phyloP scores from a whole-genome alignment of 768 basidiomycete species.

The Suillus alpinus region DNA sequence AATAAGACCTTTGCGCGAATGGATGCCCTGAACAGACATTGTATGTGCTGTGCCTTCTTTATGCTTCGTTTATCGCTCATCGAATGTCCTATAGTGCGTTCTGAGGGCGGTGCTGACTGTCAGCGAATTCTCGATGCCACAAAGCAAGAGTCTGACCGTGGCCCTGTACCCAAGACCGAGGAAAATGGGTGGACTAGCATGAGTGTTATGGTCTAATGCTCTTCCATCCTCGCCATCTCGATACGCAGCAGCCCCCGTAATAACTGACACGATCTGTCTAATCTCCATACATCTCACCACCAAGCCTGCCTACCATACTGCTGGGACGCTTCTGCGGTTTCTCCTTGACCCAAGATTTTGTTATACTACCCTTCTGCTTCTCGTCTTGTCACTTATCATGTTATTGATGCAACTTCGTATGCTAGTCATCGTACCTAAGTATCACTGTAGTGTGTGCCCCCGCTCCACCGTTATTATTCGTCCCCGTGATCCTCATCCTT shows the following conservation, averaged over 20 bases:
- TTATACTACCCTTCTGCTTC: slow-evolving; percentile 6
- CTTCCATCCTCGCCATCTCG: slow-evolving; percentile 4
- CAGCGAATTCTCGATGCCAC: slow-evolving; percentile 38
- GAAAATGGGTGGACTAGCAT: slow-evolving; percentile 32
- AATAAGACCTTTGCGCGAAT: slow-evolving; percentile 90
- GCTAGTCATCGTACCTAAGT: slow-evolving; percentile 10
- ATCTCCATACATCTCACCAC: slow-evolving; percentile 17
- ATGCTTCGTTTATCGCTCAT: not conserved
- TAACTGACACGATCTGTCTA: slow-evolving; percentile 18
- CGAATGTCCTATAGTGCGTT: slow-evolving; percentile 53
- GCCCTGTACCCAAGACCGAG: slow-evolving; percentile 28
- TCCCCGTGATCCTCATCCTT: slow-evolving; percentile 18
- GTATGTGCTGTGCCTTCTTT: slow-evolving; percentile 47
- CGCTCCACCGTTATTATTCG: slow-evolving; percentile 4
- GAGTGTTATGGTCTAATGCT: slow-evolving; percentile 29
- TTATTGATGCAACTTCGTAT: slow-evolving; percentile 8
- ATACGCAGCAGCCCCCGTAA: slow-evolving; percentile 24
- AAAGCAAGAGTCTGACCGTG: slow-evolving; percentile 23
- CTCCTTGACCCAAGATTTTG: slow-evolving; percentile 7
- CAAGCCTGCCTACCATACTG: slow-evolving; percentile 23
- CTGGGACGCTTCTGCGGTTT: slow-evolving; percentile 29
- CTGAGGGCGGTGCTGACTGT: slow-evolving; percentile 82
- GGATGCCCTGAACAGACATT: slow-evolving; percentile 92
- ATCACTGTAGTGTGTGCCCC: slow-evolving; percentile 5
- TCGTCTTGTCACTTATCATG: slow-evolving; percentile 8